A percentile compares a stretch with the other conserved stretches of the same genome.
Conservation (phyloP, 176 grass and related monocot species). For the Bonia amplexicaulis region DNA sequence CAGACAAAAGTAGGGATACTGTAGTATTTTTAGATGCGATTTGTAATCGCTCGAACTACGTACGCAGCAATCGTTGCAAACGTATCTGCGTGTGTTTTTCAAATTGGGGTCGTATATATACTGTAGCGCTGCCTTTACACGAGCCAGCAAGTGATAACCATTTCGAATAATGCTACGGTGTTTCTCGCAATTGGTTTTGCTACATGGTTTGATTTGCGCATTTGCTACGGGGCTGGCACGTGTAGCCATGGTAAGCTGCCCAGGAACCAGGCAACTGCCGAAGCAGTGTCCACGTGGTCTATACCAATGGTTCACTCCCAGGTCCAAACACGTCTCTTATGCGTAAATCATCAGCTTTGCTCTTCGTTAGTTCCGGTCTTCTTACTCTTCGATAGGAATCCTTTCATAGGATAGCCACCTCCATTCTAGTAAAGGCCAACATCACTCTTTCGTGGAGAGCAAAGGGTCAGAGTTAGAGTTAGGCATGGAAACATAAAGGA, state of each 20-base stretch:
- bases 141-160: too few relatives aligned
- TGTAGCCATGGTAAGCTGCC: neutral
- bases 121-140: too few relatives aligned
- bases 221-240: neutral
- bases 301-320: neutral
- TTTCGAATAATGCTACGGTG: too few relatives aligned
- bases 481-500: neutral
- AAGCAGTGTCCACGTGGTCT: neutral
- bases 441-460: neutral
- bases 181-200: too few relatives aligned
- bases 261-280: neutral
- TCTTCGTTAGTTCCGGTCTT: neutral
- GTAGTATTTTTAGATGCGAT: neutral
- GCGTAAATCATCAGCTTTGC: neutral
- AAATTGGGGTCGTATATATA: neutral
- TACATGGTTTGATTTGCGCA: too few relatives aligned
- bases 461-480: conserved; percentile 10
- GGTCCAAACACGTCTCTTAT: conserved; percentile 33
- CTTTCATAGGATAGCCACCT: too few relatives aligned
- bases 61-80: too few relatives aligned
- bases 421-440: neutral
- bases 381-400: too few relatives aligned
- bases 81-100: neutral
- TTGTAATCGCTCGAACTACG: neutral
- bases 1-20: neutral